Conservation (phyloP, 306 rosid species). For the Lagenaria siceraria region DNA sequence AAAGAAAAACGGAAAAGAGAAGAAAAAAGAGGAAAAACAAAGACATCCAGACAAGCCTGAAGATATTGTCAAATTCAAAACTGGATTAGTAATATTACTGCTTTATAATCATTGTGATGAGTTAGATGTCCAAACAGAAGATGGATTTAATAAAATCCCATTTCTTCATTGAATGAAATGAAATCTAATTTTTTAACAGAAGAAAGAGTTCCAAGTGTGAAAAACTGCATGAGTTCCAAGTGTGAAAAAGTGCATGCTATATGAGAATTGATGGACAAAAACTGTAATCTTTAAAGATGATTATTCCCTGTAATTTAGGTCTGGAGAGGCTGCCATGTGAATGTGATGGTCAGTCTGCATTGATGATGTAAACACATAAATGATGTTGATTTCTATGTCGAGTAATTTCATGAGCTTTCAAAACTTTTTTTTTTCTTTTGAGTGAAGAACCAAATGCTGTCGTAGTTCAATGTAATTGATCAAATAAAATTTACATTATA, state of each 20-base stretch:
- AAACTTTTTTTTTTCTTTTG: too few relatives aligned
- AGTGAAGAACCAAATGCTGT: too few relatives aligned
- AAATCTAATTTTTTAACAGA: not conserved
- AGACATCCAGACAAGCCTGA: slow-evolving; percentile 1
- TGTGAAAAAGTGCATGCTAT: not conserved
- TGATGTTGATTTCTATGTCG: not conserved
- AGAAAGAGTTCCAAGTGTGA: not conserved
- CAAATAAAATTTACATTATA: too few relatives aligned
- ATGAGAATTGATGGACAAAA: not conserved
- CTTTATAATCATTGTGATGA: slow-evolving; percentile 4
- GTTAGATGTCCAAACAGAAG: slow-evolving; percentile 6
- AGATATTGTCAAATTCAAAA: slow-evolving; percentile 3
- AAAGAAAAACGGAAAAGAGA: not conserved
- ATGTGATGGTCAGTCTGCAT: not conserved
- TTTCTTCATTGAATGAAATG: not conserved
- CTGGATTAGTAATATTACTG: slow-evolving; percentile 4
- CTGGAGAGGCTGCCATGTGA: not conserved
- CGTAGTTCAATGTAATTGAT: too few relatives aligned
- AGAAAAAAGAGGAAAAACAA: not conserved
- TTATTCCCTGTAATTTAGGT: not conserved
- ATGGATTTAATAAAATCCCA: slow-evolving; percentile 5
- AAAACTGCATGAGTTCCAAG: not conserved
- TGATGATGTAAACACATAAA: not conserved
- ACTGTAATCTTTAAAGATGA: not conserved
- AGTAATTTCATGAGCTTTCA: too few relatives aligned